phyloP scores from a whole-genome alignment of 2,329 filamentous ascomycete genomes.

The Neopestalotiopsis sp. region DNA sequence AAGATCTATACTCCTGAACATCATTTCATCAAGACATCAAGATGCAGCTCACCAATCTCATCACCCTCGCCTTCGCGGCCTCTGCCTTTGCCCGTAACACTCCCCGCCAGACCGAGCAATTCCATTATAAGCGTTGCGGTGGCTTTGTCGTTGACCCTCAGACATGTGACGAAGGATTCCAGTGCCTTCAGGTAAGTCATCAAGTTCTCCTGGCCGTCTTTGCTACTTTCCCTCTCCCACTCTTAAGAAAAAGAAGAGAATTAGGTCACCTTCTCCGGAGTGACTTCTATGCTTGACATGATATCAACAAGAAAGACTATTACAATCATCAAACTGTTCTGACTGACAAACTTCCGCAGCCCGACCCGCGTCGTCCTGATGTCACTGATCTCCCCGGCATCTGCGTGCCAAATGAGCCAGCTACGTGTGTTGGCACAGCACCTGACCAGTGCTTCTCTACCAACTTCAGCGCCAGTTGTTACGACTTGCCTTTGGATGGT shows the following conservation, averaged over 20 bases:
- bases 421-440: slow-evolving; percentile 11
- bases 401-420: slow-evolving; percentile 16
- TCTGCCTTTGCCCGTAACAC: slow-evolving; percentile 8
- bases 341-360: not conserved
- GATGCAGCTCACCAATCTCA: slow-evolving; percentile 11
- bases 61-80: slow-evolving; percentile 17
- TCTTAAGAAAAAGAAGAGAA: too few species aligned
- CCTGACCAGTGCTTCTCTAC: slow-evolving; percentile 13
- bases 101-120: slow-evolving; percentile 5
- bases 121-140: slow-evolving; percentile 17
- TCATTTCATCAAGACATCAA: not conserved
- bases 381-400: slow-evolving; percentile 19
- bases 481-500: slow-evolving; percentile 19
- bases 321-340: not conserved
- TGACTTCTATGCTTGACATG: too few species aligned
- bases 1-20: not conserved
- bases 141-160: slow-evolving; percentile 14
- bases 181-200: slow-evolving; percentile 11
- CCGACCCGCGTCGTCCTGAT: slow-evolving; percentile 16
- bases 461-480: slow-evolving; percentile 7
- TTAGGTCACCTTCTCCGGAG: too few species aligned
- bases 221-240: not conserved
- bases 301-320: not conserved
- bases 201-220: not conserved
- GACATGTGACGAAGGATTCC: slow-evolving; percentile 13